Conservation (phyloP, 2,329 filamentous ascomycete genomes). For the Colletotrichum godetiae region DNA sequence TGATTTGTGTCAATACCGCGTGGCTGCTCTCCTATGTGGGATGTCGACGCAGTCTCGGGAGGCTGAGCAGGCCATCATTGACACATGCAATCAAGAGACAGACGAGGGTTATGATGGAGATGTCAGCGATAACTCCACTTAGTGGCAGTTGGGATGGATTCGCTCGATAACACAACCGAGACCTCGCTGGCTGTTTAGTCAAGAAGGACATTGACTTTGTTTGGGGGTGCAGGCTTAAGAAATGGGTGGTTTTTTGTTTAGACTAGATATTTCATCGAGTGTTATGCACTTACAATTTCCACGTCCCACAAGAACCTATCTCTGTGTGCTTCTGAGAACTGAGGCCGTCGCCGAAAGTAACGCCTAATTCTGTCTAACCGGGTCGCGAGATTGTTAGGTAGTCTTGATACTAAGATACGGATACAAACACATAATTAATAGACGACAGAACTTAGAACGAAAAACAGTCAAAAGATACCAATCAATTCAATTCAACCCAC, state of each 20-base stretch:
- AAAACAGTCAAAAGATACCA: no score
- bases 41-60: neutral
- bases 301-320: neutral
- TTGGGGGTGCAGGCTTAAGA: neutral
- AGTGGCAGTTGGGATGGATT: neutral
- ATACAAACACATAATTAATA: no score
- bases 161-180: neutral
- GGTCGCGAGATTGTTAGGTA: no score
- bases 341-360: no score
- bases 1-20: constrained; percentile 5
- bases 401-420: no score
- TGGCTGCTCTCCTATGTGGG: neutral
- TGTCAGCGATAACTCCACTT: neutral
- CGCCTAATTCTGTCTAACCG: no score
- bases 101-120: neutral
- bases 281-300: neutral
- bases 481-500: neutral
- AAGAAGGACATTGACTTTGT: neutral
- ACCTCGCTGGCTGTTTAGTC: neutral
- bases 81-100: neutral
- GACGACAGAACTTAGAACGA: no score
- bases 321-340: neutral
- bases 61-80: neutral
- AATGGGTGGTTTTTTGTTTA: neutral
- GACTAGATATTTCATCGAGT: neutral